Base-by-base conservation (phyloP, 768 basidiomycete species). In the Boletus eberwhitei region DNA sequence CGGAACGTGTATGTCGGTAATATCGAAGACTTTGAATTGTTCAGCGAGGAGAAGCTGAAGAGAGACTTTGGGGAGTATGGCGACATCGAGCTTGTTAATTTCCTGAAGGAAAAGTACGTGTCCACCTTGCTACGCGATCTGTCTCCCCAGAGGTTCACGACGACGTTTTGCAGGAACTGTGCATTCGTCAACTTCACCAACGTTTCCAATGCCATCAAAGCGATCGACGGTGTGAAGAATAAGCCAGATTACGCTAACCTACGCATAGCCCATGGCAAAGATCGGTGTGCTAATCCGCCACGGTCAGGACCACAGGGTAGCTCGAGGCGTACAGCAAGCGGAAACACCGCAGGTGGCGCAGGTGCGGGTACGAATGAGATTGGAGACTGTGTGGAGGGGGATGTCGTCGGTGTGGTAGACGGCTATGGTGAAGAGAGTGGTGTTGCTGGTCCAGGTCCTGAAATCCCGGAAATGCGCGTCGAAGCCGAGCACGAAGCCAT, bases 171-270 rank as follows among this genome's bases (percentile, higher is more conserved):
- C 22, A 94, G 91, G 82, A 93, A 93, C 74, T 95, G 93, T 68
- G 93, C 92, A 31, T 99, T 94, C 67, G 88, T 93, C 65, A 97
- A 96, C 76, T 96, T 94, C 62, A 96, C 93, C 34, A 94, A 94
- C 74, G 85, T 97, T 61, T 86, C 87, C 48, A 95, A 95, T 66
- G 93, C 94, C 13, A 93, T 94, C 79, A 98, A 98, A 77, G 94
- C 96, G n/a, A 95, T 98, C 64, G 96, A 98, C 53, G 88, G 87
- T 8, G 83, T 97, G 73, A 96, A 96, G 82, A 83, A 79, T 66
- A 90, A 93, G 67, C 83, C 91, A 2, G 95, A 98, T 67, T 98
- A 98, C 67, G 78, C 83, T 17, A 87, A 86, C 70, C 74, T 98
- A 60, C 87, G 93, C 38, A 90, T 99, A 54, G 88, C 93, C 16